A percentile compares a stretch with the other conserved stretches of the same genome.
These are phyloP conservation scores for Singerocomus rubriflavus DNA, from an alignment of 1,284 basidiomycete genomes.

Conservation along the genomic window DNA sequence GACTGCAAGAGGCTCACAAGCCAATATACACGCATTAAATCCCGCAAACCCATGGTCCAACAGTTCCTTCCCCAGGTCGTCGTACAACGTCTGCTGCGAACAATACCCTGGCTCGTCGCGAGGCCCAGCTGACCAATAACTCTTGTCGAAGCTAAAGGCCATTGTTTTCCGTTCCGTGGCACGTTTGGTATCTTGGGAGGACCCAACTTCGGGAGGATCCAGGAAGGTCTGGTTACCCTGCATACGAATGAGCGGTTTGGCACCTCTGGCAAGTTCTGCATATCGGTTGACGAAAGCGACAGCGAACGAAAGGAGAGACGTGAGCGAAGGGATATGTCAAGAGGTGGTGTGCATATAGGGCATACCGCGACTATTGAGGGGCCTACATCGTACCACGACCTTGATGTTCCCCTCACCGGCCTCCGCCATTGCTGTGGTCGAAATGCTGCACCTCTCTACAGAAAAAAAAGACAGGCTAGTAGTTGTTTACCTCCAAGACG, in stretches of 20 bases:
- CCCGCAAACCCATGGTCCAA: slow-evolving; percentile 94
- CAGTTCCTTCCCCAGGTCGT: slow-evolving; percentile 92
- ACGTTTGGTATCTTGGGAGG: slow-evolving; percentile 67
- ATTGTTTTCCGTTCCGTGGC: slow-evolving; percentile 86
- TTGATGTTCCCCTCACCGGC: slow-evolving; percentile 88
- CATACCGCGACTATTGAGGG: slow-evolving; percentile 89
- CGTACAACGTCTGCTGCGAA: slow-evolving; percentile 90
- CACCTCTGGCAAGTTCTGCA: slow-evolving; percentile 86
- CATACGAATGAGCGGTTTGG: slow-evolving; percentile 92
- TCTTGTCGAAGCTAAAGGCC: slow-evolving; percentile 92
- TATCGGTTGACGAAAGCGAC: slow-evolving; percentile 9
- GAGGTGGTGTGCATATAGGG: slow-evolving; percentile 16
- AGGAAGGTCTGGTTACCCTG: slow-evolving; percentile 87
- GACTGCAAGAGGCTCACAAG: slow-evolving; percentile 67
- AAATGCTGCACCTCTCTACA: slow-evolving; percentile 8
- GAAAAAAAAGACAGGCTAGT: slow-evolving; percentile 10
- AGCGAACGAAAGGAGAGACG: slow-evolving; percentile 1
- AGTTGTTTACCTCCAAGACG: slow-evolving; percentile 12
- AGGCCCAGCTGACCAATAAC: slow-evolving; percentile 91
- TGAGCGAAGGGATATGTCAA: slow-evolving; percentile 5
- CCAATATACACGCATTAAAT: slow-evolving; percentile 97
- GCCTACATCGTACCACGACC: slow-evolving; percentile 94
- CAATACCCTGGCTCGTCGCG: slow-evolving; percentile 87
- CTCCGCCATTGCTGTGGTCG: slow-evolving; percentile 43
- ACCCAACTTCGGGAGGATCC: slow-evolving; percentile 81